Evolutionary conservation across 345 rosid genomes (phyloP), one percentile per base, ranked within the genome.

Genomic region (Brassica nigra): DNA sequence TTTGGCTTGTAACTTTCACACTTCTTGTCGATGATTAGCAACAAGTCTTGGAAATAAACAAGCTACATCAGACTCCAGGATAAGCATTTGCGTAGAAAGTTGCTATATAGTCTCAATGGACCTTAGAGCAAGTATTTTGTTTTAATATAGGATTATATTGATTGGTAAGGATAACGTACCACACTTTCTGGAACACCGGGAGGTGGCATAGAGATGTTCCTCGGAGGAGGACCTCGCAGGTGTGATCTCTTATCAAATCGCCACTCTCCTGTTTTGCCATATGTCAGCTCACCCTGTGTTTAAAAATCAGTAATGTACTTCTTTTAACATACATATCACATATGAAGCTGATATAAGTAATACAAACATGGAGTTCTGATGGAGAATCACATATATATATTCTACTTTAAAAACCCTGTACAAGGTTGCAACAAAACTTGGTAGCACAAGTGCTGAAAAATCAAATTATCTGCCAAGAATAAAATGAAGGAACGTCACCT

Each of bases 111-210:
- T 18, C 18, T 18, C 18, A 18, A 18, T 18, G 73, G 49, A 72
- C 52, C 28, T 62, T 42, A 73, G 10, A 12, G 15, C 5, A 3
- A 28, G 57, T 27, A 64, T 66, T 58, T 72, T 3, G 37, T 66
- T 74, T 7, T 58, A 30, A 30, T 12, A 2, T 16, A 5, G 4
- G 61, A 68, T 75, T 10, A 61, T 8, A 30, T 52, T 54, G 1
- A 70, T 31, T 9, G 64, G 37, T 44, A 4, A 10, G 42, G 57
- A 36, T 29, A 59, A 80, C 97, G 44, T 91, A 95, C 99, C 95
- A 95, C 97, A 84, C 97, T 92, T 86, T 95, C 97, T 6, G 99
- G 94, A 75, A 86, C 99, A 75, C 97, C 95, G 4, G 80, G 94
- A 78, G 99, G 99, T 20, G 99, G 97, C 87, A 91, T 71, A 14